Percentiles rank a stretch among this genome's conserved stretches.
Conservation (phyloP, 2,329 filamentous ascomycete genomes). For the Ceratocystis destructans region DNA sequence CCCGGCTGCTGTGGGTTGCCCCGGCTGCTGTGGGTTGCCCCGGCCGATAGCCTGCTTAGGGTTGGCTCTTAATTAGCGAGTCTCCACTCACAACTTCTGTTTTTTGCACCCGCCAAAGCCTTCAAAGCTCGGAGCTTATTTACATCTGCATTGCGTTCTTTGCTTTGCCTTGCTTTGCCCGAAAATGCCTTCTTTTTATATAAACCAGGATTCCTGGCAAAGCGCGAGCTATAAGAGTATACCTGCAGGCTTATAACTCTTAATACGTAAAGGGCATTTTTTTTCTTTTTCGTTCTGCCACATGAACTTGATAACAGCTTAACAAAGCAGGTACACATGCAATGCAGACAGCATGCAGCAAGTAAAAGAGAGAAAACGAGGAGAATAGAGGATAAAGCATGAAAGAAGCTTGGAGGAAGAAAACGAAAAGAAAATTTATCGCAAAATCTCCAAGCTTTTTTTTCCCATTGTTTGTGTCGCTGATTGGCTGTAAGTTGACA, state of each 20-base stretch:
- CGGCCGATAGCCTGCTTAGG: too few relatives aligned
- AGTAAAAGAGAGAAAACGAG: neutral
- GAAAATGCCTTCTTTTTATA: too few relatives aligned
- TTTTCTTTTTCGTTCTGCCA: neutral
- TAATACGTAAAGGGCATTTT: neutral
- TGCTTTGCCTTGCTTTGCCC: too few relatives aligned
- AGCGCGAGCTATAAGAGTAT: too few relatives aligned
- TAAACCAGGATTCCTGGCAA: too few relatives aligned
- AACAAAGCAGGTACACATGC: constrained; percentile 6
- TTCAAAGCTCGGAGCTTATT: too few relatives aligned
- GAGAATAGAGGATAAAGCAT: neutral
- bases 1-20: too few relatives aligned
- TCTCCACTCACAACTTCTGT: too few relatives aligned
- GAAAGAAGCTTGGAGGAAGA: neutral
- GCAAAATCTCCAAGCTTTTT: neutral
- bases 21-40: too few relatives aligned
- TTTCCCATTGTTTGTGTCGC: neutral
- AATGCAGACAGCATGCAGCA: constrained; percentile 1
- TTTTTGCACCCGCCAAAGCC: too few relatives aligned
- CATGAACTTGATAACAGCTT: neutral
- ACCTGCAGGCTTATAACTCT: neutral
- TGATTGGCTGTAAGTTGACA: neutral
- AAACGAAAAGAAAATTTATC: neutral
- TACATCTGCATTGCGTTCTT: too few relatives aligned
- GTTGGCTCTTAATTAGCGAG: too few relatives aligned